A percentile compares a stretch with the other conserved stretches of the same genome.
These are phyloP conservation scores for Aspergillus sclerotialis DNA, from an alignment of 2,329 filamentous ascomycete genomes.

Conservation along the genomic window DNA sequence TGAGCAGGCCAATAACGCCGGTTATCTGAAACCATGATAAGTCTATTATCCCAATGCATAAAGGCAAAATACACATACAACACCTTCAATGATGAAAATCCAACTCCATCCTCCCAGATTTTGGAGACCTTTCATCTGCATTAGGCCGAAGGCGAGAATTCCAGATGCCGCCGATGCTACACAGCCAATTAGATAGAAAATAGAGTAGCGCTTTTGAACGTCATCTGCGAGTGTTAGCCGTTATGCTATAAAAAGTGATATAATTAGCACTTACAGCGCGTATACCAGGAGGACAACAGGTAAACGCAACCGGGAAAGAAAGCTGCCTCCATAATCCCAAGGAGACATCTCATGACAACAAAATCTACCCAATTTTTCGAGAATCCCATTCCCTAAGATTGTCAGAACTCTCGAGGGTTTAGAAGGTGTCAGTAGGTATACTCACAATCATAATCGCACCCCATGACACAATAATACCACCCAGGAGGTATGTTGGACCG, in stretches of 20 bases:
- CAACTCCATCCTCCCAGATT: conserved; percentile 45
- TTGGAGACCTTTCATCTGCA: conserved; percentile 36
- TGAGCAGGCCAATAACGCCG: conserved; percentile 19
- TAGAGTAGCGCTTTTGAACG: conserved; percentile 27
- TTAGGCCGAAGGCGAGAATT: conserved; percentile 39
- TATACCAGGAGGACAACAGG: conserved; percentile 68
- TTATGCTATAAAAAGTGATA: conserved; percentile 1
- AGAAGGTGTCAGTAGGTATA: too few relatives aligned
- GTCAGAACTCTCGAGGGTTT: too few relatives aligned
- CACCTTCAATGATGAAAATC: conserved; percentile 51
- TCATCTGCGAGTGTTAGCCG: conserved; percentile 14
- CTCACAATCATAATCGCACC: conserved; percentile 22
- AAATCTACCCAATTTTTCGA: conserved; percentile 21
- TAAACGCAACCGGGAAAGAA: conserved; percentile 68
- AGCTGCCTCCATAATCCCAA: conserved; percentile 22
- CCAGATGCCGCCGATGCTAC: conserved; percentile 43
- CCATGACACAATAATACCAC: conserved; percentile 22
- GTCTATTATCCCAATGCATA: neutral
- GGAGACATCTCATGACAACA: conserved; percentile 17
- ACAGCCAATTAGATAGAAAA: conserved; percentile 46
- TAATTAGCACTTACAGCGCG: conserved; percentile 25
- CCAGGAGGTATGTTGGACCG: conserved; percentile 21
- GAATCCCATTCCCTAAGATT: conserved; percentile 21
- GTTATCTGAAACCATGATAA: conserved; percentile 18
- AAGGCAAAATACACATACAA: conserved; percentile 14